phyloP scores from a whole-genome alignment of 306 rosid genomes.

The Ziziphus jujuba region DNA sequence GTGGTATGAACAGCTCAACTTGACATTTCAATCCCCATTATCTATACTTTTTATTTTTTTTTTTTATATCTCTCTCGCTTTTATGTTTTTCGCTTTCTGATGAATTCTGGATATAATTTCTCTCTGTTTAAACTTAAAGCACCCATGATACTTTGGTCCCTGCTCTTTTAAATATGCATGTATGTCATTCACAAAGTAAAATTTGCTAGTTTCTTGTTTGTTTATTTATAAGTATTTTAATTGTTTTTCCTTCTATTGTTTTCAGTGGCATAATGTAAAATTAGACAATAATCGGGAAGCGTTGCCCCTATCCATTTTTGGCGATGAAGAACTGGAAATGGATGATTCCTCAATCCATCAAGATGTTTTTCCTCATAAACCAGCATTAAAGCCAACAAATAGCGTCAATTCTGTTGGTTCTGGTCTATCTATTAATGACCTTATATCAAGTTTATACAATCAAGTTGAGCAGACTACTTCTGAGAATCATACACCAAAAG shows the following conservation, averaged over 20 bases:
- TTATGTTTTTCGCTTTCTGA: not conserved
- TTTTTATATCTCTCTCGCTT: not conserved
- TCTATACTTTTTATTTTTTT: no score
- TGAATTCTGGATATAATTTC: not conserved
- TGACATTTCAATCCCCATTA: no score
- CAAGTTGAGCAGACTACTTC: conserved; percentile 59
- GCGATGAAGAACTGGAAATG: conserved; percentile 57
- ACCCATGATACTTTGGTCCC: not conserved
- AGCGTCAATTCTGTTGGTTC: conserved; percentile 35
- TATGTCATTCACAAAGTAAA: not conserved
- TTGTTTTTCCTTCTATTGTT: conserved; percentile 9
- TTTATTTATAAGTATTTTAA: not conserved
- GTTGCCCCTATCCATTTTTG: conserved; percentile 78
- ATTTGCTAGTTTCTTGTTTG: not conserved
- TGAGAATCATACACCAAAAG: conserved; percentile 38
- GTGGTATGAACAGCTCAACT: no score
- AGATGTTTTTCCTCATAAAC: conserved; percentile 39
- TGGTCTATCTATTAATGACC: conserved; percentile 61
- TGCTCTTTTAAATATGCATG: not conserved
- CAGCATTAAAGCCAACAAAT: conserved; percentile 34
- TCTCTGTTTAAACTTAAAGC: not conserved
- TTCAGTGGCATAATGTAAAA: conserved; percentile 46
- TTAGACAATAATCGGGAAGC: conserved; percentile 49
- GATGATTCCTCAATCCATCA: conserved; percentile 39
- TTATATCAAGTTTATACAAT: conserved; percentile 74